Base-by-base conservation (phyloP, 306 rosid species). In the Delonix regia region DNA sequence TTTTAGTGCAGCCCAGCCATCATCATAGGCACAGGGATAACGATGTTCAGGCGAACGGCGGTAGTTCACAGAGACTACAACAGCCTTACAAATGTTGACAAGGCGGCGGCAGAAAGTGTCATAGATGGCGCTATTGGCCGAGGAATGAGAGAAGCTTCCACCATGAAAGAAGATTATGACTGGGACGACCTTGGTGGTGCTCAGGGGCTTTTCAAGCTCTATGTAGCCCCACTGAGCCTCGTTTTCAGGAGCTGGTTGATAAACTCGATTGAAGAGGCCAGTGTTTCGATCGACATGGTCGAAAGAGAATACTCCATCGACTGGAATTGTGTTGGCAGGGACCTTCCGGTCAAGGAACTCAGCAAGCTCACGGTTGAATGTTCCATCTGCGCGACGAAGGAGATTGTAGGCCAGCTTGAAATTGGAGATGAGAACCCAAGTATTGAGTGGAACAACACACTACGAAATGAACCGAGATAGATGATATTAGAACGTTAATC, bases 401-500 rank as follows among this genome's bases (percentile, higher is more conserved):
- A 90, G 91, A 78, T 85, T 90, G 86, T 90, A 90, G 27, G 95
- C 87, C 70, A 90, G 48, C 91, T 90, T 90, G 81, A 90, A 90
- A 71, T 88, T 88, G 79, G 95, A 90, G 82, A 90, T 90, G 42
- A 90, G 87, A 52, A 90, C 95, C 95, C 95, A 90, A 49, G 90
- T 90, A 69, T 90, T 90, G 75, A 88, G 80, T 34, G 95, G 95
- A 62, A 90, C 95, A 82, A 88, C 93, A 25, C 72, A 22, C 98
- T 93, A 49, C 68, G 77, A 49, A 73, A 77, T 4, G 19, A 41
- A 51, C 63, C 76, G 27, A 67, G 33, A 76, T 74, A 19, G 71
- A 75, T 71, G 12, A 78, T 21, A 57, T 76, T 33, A 82, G 36
- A 59, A 73, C 74, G 48, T 18, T 76, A 24, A 55, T 74, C 60